Conservation (phyloP, 2,329 filamentous ascomycete species). For the Diplodia mutila region DNA sequence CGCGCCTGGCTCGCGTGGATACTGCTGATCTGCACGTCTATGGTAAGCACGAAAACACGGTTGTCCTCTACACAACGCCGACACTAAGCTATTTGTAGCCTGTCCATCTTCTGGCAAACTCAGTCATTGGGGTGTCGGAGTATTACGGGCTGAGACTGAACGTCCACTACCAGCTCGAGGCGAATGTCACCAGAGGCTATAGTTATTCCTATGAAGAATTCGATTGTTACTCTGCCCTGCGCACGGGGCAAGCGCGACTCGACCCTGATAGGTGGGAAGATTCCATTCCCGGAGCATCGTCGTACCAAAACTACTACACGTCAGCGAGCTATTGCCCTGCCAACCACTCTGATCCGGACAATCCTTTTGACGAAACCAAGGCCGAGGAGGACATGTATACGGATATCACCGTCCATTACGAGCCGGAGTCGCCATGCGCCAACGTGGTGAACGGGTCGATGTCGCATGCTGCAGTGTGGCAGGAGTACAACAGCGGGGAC, state of each 20-base stretch:
- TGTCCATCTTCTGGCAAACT: conserved; percentile 39
- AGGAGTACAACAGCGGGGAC: not conserved
- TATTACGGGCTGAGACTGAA: not conserved
- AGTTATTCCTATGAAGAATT: not conserved
- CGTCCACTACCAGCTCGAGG: not conserved
- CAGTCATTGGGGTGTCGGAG: conserved; percentile 34
- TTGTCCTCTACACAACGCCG: no score
- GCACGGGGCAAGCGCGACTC: not conserved
- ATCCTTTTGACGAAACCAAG: not conserved
- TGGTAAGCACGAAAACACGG: not conserved
- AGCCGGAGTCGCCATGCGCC: not conserved
- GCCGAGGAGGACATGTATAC: not conserved
- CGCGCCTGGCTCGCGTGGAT: conserved; percentile 36
- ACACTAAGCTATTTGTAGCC: conserved; percentile 19
- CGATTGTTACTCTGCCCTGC: conserved; percentile 3
- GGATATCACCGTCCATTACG: not conserved
- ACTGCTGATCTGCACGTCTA: conserved; percentile 32
- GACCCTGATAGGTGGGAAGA: not conserved
- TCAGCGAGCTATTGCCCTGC: not conserved
- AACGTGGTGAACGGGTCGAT: not conserved
- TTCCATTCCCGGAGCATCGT: not conserved
- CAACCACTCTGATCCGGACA: not conserved
- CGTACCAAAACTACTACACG: not conserved
- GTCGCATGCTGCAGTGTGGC: not conserved
- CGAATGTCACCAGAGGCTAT: not conserved